Evolutionary conservation across 1,284 basidiomycete genomes (phyloP), one percentile per base, ranked within the genome.

Genomic region (Flammula alnicola): DNA sequence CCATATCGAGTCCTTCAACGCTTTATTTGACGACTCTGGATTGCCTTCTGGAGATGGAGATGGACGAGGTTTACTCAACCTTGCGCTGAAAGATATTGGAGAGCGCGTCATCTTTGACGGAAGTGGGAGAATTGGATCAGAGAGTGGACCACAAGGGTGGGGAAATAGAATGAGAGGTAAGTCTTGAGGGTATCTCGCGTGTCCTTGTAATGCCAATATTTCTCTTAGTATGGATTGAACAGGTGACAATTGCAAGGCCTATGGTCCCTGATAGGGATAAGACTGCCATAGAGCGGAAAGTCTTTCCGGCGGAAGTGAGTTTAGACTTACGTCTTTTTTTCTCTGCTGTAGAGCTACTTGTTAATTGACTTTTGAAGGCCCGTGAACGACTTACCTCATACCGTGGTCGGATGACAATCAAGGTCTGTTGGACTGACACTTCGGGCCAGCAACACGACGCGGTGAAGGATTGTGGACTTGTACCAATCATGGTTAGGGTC

Each of bases 401-500:
- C 69, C 86, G 91, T 33, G 95, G 93, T 5, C 84, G 88, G 44
- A 91, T 99, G 84, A 90, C 86, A n/a, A 86, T 90, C 31, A 93
- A 92, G 63, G 69, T 99, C 47, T 87, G 86, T 57, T 98, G 93
- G 92, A 87, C 84, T 47, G 83, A 98, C 54, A 73, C 75, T 12
- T 73, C 74, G 20, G 87, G 91, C n/a, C 81, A 88, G 17, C 81
- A 82, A 47, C 83, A 90, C 58, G 86, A 86, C 57, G 81, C 91
- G 55, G 83, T 83, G 44, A 86, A 89, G 60, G 94, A 98, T 56
- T 93, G 97, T 66, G 97, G 97, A 53, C 79, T 93, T 38, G 78
- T 98, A 12, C 97, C 97, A 4, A 87, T 99, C 72, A 98, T 99
- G 95, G 89, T 98, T 70, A 84, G 93, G 66, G 93, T 95, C 69